phyloP scores from a whole-genome alignment of 768 basidiomycete genomes.

The Tulasnella sp. region DNA sequence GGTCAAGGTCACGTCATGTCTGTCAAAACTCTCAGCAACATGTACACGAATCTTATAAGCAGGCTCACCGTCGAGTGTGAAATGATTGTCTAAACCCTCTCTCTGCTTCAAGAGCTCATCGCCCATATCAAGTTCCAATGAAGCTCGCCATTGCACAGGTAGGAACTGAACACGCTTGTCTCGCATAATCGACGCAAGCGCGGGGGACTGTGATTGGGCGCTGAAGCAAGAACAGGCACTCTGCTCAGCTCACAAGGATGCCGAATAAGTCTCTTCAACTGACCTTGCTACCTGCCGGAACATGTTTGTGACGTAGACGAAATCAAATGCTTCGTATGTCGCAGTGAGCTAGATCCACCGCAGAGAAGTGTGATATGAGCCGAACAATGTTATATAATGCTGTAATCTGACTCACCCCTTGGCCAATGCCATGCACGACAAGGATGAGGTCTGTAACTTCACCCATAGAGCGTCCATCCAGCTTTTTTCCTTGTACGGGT shows the following conservation, averaged over 20 bases:
- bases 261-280: too few species aligned
- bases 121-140: conserved; percentile 27
- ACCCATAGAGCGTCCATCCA: conserved; percentile 14
- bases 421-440: conserved; percentile 35
- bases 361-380: background rate
- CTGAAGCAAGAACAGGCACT: conserved; percentile 17
- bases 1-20: background rate
- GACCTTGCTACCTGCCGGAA: conserved; percentile 30
- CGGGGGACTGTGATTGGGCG: conserved; percentile 31
- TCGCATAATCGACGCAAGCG: conserved; percentile 32
- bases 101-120: conserved; percentile 28
- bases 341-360: conserved; percentile 26
- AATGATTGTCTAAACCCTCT: conserved; percentile 33
- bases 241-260: too few species aligned
- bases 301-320: conserved; percentile 34
- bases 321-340: conserved; percentile 33
- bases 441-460: conserved; percentile 35
- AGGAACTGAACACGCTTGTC: conserved; percentile 32
- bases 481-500: background rate
- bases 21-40: too few species aligned
- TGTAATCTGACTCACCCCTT: conserved; percentile 19
- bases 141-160: conserved; percentile 34
- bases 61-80: conserved; percentile 27
- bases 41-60: background rate
- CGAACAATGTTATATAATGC: too few species aligned